Base-by-base conservation (phyloP, 306 rosid species). In the Prunus campanulata region DNA sequence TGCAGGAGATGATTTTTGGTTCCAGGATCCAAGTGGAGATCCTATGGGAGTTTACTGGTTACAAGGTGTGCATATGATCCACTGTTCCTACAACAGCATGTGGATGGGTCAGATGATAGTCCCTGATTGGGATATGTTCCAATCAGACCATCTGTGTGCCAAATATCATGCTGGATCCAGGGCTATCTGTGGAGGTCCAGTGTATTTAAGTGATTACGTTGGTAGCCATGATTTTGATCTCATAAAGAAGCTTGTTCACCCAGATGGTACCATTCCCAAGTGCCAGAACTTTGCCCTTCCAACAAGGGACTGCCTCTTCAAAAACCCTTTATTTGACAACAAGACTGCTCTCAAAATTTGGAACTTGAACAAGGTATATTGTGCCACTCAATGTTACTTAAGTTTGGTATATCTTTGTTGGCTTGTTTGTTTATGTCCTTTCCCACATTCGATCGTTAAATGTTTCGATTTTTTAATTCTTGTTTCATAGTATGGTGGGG, bases 81-180 rank as follows among this genome's bases (percentile, higher is more conserved):
- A 88, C 42, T 90, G 97, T 67, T 86, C 98, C 68, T 94, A 90
- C 70, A 94, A 94, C 80, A 94, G 96, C 84, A 78, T 94, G 89
- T 94, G 98, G 98, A 94, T 94, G 93, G 94, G 97, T 25, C 94
- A 94, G 56, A 86, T 94, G 63, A 88, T 88, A 79, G 96, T 85
- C 2, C 98, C 96, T 1, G 98, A 94, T 80, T 94, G 98, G 97
- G 97, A 94, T 72, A 94, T 94, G 98, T 94, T 94, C 84, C 96
- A 90, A 68, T 94, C 97, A 19, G 96, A 90, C 54, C 94, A 91
- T 81, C 35, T 70, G 5, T 93, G 97, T 81, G 94, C 96, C 77
- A 90, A 88, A 71, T 91, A 86, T 66, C 98, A 91, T 68, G 98
- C 94, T 13, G 97, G 91, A 60, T 91, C 98, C 20, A 88, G 94